Percentiles rank a stretch among this genome's conserved stretches.
phyloP scores from a whole-genome alignment of 2,329 filamentous ascomycete species.

The Intubia oerlemansii region DNA sequence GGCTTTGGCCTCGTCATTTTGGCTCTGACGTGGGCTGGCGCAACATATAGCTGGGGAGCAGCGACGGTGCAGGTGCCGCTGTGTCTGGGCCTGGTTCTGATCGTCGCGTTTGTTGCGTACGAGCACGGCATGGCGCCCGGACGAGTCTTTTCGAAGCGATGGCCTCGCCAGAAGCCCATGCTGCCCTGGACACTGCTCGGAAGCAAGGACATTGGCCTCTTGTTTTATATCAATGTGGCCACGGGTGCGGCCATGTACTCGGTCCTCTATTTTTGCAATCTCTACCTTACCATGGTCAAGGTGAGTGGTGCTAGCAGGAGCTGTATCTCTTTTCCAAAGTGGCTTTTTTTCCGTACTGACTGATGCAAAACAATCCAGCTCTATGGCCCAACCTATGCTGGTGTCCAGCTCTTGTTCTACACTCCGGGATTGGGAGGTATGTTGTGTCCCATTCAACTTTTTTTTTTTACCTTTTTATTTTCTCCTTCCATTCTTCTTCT shows the following conservation, averaged over 20 bases:
- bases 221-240: constrained; percentile 40
- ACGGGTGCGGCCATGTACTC: constrained; percentile 33
- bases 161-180: constrained; percentile 32
- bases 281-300: constrained; percentile 42
- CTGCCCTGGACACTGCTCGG: constrained; percentile 37
- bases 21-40: constrained; percentile 33
- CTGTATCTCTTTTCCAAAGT: too few relatives aligned
- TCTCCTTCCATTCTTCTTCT: not conserved
- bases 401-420: constrained; percentile 31
- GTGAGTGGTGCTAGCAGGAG: too few relatives aligned
- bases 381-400: constrained; percentile 3
- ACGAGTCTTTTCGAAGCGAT: constrained; percentile 20
- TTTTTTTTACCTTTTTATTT: not conserved
- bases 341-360: too few relatives aligned
- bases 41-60: constrained; percentile 27
- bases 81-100: constrained; percentile 20
- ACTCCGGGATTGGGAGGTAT: constrained; percentile 38
- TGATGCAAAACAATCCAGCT: too few relatives aligned
- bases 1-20: constrained; percentile 32
- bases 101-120: constrained; percentile 23
- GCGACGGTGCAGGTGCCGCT: constrained; percentile 26
- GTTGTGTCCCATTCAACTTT: constrained; percentile 5
- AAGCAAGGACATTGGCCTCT: constrained; percentile 34
- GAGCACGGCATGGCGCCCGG: constrained; percentile 32
- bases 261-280: constrained; percentile 45